Conservation (phyloP, 2,329 filamentous ascomycete genomes). For the Xylaria multiplex region DNA sequence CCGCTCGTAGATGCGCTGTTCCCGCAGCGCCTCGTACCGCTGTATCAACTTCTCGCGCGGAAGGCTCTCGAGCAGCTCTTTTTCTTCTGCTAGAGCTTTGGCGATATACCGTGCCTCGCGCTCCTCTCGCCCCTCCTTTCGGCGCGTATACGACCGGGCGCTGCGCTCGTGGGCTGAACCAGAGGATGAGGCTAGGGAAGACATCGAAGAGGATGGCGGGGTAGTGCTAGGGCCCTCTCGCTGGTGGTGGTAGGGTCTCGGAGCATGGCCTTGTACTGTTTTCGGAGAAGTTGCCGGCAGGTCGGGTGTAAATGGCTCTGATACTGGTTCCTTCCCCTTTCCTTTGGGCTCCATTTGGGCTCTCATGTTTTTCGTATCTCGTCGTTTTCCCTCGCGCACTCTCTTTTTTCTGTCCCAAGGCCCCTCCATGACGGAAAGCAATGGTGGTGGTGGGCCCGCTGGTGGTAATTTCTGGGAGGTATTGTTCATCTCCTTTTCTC, state of each 20-base stretch:
- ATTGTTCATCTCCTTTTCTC: constrained; percentile 17
- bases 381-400: constrained; percentile 41
- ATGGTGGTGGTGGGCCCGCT: constrained; percentile 13
- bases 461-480: constrained; percentile 26
- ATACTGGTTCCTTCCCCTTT: constrained; percentile 33
- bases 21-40: constrained; percentile 55
- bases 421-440: constrained; percentile 12
- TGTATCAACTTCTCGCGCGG: constrained; percentile 49
- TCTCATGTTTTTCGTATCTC: constrained; percentile 40
- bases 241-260: constrained; percentile 19
- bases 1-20: constrained; percentile 58
- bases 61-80: constrained; percentile 43
- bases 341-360: constrained; percentile 9
- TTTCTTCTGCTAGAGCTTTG: constrained; percentile 36
- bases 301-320: constrained; percentile 30
- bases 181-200: constrained; percentile 23
- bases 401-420: constrained; percentile 38
- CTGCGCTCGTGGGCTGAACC: constrained; percentile 12
- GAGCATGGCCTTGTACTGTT: constrained; percentile 13
- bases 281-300: constrained; percentile 25
- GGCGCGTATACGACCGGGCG: constrained; percentile 34
- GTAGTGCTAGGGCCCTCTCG: constrained; percentile 22
- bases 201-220: constrained; percentile 30
- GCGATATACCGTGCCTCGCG: constrained; percentile 44
- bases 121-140: constrained; percentile 34